Evolutionary conservation across 2,329 filamentous ascomycete genomes (phyloP).

Genomic region (Chrysoporthe puriensis): DNA sequence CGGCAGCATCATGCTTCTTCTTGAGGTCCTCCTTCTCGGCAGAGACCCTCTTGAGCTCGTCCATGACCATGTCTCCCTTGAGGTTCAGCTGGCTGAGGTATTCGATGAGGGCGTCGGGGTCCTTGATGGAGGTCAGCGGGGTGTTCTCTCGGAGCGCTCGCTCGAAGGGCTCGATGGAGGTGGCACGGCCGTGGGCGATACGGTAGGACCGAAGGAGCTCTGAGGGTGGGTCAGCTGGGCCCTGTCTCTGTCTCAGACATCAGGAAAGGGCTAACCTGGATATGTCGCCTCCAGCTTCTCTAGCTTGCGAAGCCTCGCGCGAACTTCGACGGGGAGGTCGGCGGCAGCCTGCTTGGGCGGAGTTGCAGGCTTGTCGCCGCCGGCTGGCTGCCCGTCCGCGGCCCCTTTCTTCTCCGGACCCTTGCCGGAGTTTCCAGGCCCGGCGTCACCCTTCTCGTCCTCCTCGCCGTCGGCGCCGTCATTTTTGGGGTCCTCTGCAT

Average conservation of each 20-base stretch:
- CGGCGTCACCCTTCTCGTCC: slow-evolving; percentile 20
- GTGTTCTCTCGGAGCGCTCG: slow-evolving; percentile 89
- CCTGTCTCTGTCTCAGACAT: slow-evolving; percentile 20
- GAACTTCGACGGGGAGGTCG: slow-evolving; percentile 75
- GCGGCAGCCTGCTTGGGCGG: slow-evolving; percentile 34
- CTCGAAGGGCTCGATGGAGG: slow-evolving; percentile 92
- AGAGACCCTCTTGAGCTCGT: slow-evolving; percentile 87
- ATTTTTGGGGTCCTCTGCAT: slow-evolving; percentile 24
- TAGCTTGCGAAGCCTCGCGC: slow-evolving; percentile 77
- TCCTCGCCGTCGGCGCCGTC: slow-evolving; percentile 25
- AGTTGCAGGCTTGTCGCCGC: slow-evolving; percentile 22
- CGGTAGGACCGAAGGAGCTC: slow-evolving; percentile 91
- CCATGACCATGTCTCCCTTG: slow-evolving; percentile 90
- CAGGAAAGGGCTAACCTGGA: slow-evolving; percentile 60
- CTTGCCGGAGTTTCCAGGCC: slow-evolving; percentile 31
- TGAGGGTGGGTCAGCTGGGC: slow-evolving; percentile 38
- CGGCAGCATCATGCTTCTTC: slow-evolving; percentile 71
- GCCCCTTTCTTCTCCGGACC: slow-evolving; percentile 29
- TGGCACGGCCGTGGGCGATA: slow-evolving; percentile 83
- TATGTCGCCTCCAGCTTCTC: slow-evolving; percentile 89
- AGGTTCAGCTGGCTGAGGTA: slow-evolving; percentile 86
- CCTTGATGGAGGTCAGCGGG: slow-evolving; percentile 83
- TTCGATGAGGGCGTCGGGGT: slow-evolving; percentile 82
- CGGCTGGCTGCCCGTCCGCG: slow-evolving; percentile 22
- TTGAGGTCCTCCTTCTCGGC: slow-evolving; percentile 80